Base-by-base conservation (phyloP, 257 asterid species). In the Solanum boliviense region DNA sequence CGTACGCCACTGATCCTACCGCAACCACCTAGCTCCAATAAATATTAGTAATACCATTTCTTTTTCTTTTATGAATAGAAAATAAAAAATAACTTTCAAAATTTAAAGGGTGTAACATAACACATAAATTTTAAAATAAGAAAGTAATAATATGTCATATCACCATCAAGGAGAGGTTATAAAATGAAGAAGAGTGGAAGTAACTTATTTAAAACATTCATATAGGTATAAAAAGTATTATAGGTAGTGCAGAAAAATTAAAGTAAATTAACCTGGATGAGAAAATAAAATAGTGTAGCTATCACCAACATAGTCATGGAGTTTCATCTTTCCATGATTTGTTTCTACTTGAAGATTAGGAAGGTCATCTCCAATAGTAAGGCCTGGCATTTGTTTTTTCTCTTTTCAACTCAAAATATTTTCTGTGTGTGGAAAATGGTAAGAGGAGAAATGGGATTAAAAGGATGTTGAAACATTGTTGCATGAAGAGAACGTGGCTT, bases 331-430 rank as follows among this genome's bases (percentile, higher is more conserved):
- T 25, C 98, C 99, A 3, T 93, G 97, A 1, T 98, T 95, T n/a
- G 99, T 95, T 65, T 96, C 96, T 2, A 96, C 94, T 65, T 92
- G 89, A 0, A 96, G 93, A 68, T 95, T 88, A 1, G 99, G 99
- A 73, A 96, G 90, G 0, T 91, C 72, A 92, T 96, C 99, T 7
- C 99, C 99, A 4, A 96, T 91, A 38, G 98, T 96, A 0, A 96
- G 94, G 2, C 98, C 99, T 13, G 99, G 99, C 98, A 95, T 52
- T 96, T 20, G 16, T 76, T 70, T 20, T 70, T 12, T 38, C 41
- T 34, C 13, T 32, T 46, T 46, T 46, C 56, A 46, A 38, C 18
- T 23, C 27, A 12, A 1, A 73, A 20, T 9, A 29, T 20, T 46
- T 46, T 46, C 67, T 58, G n/a, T 56, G n/a, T 13, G 31, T 5